Evolutionary conservation across 2,329 filamentous ascomycete species (phyloP).

Genomic region (Diaporthe aspalathi): DNA sequence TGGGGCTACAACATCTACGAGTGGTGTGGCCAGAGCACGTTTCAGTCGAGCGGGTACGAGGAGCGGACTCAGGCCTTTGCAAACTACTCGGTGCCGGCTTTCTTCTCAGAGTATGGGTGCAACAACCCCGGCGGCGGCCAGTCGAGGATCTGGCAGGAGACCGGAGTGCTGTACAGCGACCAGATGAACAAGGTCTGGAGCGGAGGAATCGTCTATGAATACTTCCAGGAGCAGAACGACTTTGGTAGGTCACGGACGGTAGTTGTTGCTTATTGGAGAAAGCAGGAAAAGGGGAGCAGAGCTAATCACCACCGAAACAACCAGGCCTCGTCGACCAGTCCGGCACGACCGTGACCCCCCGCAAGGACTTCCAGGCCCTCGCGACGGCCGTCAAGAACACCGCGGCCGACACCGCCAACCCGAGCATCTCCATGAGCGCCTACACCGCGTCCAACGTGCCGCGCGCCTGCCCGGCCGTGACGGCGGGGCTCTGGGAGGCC

Average conservation of each 20-base stretch:
- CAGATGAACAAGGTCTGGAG: conserved; percentile 91
- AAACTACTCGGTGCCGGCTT: conserved; percentile 91
- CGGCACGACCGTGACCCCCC: conserved; percentile 63
- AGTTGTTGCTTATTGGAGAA: no score
- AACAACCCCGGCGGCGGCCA: conserved; percentile 72
- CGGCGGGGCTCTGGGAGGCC: conserved; percentile 77
- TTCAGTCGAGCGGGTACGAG: conserved; percentile 81
- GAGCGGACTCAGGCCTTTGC: conserved; percentile 86
- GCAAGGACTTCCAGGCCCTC: conserved; percentile 79
- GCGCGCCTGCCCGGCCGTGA: conserved; percentile 76
- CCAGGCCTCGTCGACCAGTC: conserved; percentile 73
- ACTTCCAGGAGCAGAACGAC: conserved; percentile 90
- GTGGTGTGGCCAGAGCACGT: conserved; percentile 92
- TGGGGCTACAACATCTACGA: conserved; percentile 99
- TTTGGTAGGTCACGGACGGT: conserved; percentile 32
- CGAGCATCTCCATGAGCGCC: conserved; percentile 69
- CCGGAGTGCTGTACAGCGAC: conserved; percentile 79
- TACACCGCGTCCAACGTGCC: conserved; percentile 81
- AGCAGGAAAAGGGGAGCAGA: neutral
- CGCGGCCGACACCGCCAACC: conserved; percentile 72
- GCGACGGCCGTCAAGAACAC: conserved; percentile 77
- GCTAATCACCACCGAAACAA: conserved; percentile 47
- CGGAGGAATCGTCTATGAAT: conserved; percentile 99
- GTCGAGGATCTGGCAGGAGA: conserved; percentile 86
- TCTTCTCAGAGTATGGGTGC: conserved; percentile 99